Base-by-base conservation (phyloP, 129 eudicot species). In the Helianthus tuberosus region DNA sequence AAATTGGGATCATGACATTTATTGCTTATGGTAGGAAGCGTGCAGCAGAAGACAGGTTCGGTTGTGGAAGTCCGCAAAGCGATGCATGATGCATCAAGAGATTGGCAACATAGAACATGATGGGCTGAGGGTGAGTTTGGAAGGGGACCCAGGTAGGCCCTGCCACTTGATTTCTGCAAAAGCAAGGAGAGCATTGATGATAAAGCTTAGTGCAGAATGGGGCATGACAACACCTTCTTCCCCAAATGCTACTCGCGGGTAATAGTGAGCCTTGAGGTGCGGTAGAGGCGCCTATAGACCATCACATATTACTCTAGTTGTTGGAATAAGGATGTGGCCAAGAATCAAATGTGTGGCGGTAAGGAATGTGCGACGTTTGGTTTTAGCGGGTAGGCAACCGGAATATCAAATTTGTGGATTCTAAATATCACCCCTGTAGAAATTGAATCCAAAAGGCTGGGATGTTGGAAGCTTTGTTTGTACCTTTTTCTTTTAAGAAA, bases 31-130 rank as follows among this genome's bases (percentile, higher is more conserved):
- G 23, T 20, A 20, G 23, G 23, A 20, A 20, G 23, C 23, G 23
- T 20, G 23, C 23, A 20, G 0, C 23, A 20, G 23, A 20, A 20
- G 23, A 20, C 23, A 20, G 23, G 23, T 20, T 20, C 23, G 2
- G 16, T 11, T 3, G 8, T 47, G 12, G 36, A 41, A 66, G n/a
- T 15, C 7, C 0, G 46, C 46, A 5, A 53, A 53, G 3, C 29
- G 73, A 9, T 75, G 66, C 23, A 57, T 10, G 73, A 9, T 75
- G 66, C 23, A 57, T 10, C 4, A 76, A 20, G 3, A 76, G 61
- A 66, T 50, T 25, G 6, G 80, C 57, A 47, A 57, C 60, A 2
- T 53, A 15, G 20, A 57, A 16, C 13, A 14, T 63, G 23, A 63
- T 63, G 49, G 23, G 5, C 17, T 4, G 4, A 14, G 27, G 27